Base-by-base conservation (phyloP, 805 yeast genomes). In the Tetrapisispora phaffii region DNA sequence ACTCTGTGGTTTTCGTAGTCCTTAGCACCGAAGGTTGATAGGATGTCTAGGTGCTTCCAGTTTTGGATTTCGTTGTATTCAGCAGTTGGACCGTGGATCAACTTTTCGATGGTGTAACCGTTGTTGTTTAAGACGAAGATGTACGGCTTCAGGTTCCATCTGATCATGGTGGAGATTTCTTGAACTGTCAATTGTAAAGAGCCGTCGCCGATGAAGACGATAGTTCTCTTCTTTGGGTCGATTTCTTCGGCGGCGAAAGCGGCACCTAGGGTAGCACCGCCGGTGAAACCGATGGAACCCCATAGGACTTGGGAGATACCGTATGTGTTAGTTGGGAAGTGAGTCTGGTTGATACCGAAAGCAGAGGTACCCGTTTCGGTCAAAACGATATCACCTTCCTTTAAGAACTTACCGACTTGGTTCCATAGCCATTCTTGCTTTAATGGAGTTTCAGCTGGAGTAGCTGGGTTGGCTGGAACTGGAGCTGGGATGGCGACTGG, bases 281-380 rank as follows among this genome's bases (percentile, higher is more conserved):
- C 76, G 42, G 85, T 70, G 68, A 66, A 80, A 57, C 87, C 87
- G 62, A 80, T 80, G 42, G 85, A 79, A 56, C 86, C 85, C 84
- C 85, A 81, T 57, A 81, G 68, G 44, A 79, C 85, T 69, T 80
- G 87, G 46, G 85, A 79, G 49, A 80, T 80, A 63, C 85, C 85
- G 52, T 73, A 68, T 34, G 78, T 71, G 60, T 75, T 65, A 52
- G 69, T 63, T 52, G 87, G 86, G 76, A 76, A 80, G 60, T 74
- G 74, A 23, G 84, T 69, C 60, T 76, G 79, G 54, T 77, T 72
- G 51, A 80, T 75, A 69, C 87, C 87, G 57, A 80, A 80, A 44
- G 84, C 80, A 35, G 86, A 77, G 34, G 87, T 81, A 67, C 87
- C 87, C 36, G 86, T 80, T 66, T 81, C 87, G 45, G 84, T 74